Evolutionary conservation across 495 filamentous ascomycete genomes (phyloP).

Genomic region (Penicillium turbatum): DNA sequence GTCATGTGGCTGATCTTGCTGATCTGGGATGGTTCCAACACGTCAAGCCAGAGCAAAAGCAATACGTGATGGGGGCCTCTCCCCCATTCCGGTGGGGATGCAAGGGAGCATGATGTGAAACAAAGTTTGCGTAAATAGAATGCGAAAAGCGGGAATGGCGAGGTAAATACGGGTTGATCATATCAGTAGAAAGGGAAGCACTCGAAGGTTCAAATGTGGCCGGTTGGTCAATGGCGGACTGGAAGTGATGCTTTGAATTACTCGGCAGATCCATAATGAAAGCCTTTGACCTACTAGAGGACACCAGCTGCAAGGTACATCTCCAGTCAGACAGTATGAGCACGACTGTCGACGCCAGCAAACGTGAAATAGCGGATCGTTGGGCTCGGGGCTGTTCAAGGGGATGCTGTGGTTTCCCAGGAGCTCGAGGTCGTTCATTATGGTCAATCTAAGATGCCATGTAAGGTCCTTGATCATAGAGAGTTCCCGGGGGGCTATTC

Average conservation of each 20-base stretch:
- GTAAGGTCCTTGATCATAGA: constrained; percentile 7
- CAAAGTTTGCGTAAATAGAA: not conserved
- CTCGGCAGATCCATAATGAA: not conserved
- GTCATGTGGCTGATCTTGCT: not conserved
- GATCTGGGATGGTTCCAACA: not conserved
- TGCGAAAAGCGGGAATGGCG: constrained; percentile 1
- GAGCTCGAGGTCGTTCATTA: constrained; percentile 5
- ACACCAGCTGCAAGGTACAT: constrained; percentile 51
- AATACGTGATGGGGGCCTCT: not conserved
- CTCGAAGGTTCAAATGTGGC: not conserved
- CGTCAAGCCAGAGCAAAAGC: not conserved
- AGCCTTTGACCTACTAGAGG: constrained; percentile 41
- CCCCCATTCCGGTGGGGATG: constrained; percentile 1
- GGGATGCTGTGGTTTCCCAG: constrained; percentile 5
- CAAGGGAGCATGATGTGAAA: constrained; percentile 8
- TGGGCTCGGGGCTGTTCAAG: constrained; percentile 5
- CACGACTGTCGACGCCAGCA: constrained; percentile 49
- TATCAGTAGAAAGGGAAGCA: not conserved
- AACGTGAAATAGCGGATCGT: constrained; percentile 34
- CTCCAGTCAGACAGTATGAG: constrained; percentile 35
- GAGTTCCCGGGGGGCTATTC: not conserved
- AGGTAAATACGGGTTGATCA: not conserved
- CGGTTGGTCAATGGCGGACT: not conserved
- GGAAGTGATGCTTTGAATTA: not conserved
- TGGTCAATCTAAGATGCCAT: not conserved